Evolutionary conservation across 495 filamentous ascomycete species (phyloP), one percentile per base, ranked within the genome.

Genomic region (Penicillium tannophilum): DNA sequence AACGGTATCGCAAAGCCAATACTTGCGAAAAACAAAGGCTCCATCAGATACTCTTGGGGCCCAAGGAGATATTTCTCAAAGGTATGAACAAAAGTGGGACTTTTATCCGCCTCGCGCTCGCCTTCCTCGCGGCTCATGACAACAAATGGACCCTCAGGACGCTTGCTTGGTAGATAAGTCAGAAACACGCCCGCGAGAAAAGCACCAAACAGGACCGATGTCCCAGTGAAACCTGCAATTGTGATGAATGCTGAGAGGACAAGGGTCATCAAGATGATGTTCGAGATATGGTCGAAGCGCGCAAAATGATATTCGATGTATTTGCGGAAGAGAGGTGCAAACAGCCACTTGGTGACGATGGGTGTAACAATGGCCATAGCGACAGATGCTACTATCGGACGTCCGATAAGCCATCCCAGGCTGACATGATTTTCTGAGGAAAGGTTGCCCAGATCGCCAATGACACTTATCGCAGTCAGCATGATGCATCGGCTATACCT

Each of bases 1-100:
- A 92, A 86, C 0, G 90, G 89, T 23, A 93, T 88, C 0, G 88
- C 85, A 61, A 92, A 91, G 2, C 90, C 88, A 31, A 92, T 86
- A 63, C 78, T 75, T 35, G 79, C 81, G 61, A 93, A 93, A 74
- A 93, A 92, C 54, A 90, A 79, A 1, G 89, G 88, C 50, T 86
- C 82, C 23, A 93, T 79, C 4, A 91, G 69, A 45, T 75, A 79
- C 19, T 76, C 48, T 17, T 86, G 76, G 0, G 77, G 63, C 4
- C 55, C 68, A 7, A 71, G 14, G 1, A 74, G 54, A 43, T 74
- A 74, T 9, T 49, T 48, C 60, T 74, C 70, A 54, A 74, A 74
- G 0, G 72, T 74, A 52, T 74, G 70, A 14, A 70, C 54, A 26
- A 74, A 74, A 0, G 66, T 74, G 2, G 72, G 72, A 35, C 68